Conservation (phyloP, 2,329 filamentous ascomycete species). For the Talaromyces rugulosus region DNA sequence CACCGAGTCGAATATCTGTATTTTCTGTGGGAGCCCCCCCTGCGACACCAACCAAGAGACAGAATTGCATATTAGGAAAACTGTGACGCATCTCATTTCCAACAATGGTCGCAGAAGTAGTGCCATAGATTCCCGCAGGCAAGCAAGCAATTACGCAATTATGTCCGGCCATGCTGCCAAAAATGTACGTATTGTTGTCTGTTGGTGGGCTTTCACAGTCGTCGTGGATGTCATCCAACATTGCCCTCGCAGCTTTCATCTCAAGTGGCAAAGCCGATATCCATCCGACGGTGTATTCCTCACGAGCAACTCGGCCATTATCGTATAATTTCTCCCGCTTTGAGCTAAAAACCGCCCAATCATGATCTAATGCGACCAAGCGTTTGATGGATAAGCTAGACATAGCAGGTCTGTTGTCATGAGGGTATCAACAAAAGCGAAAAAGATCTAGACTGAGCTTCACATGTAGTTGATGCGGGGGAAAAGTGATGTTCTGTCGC, state of each 20-base stretch:
- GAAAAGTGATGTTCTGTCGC: too few species aligned
- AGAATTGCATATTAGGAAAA: slow-evolving; percentile 1
- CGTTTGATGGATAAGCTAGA: not conserved
- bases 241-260: not conserved
- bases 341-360: not conserved
- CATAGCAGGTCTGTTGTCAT: not conserved
- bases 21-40: slow-evolving; percentile 3
- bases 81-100: not conserved
- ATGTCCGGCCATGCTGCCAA: slow-evolving; percentile 6
- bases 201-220: not conserved
- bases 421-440: too few species aligned
- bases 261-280: slow-evolving; percentile 4
- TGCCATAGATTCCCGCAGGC: slow-evolving; percentile 3
- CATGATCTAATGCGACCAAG: not conserved
- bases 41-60: slow-evolving; percentile 3
- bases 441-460: too few species aligned
- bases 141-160: slow-evolving; percentile 8
- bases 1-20: slow-evolving; percentile 14
- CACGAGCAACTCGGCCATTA: not conserved
- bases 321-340: not conserved
- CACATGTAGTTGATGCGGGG: too few species aligned
- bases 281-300: slow-evolving; percentile 7
- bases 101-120: not conserved
- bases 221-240: slow-evolving; percentile 5
- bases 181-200: slow-evolving; percentile 5